Evolutionary conservation across 2,329 filamentous ascomycete species (phyloP).

Genomic region (Aureobasidium sp.): DNA sequence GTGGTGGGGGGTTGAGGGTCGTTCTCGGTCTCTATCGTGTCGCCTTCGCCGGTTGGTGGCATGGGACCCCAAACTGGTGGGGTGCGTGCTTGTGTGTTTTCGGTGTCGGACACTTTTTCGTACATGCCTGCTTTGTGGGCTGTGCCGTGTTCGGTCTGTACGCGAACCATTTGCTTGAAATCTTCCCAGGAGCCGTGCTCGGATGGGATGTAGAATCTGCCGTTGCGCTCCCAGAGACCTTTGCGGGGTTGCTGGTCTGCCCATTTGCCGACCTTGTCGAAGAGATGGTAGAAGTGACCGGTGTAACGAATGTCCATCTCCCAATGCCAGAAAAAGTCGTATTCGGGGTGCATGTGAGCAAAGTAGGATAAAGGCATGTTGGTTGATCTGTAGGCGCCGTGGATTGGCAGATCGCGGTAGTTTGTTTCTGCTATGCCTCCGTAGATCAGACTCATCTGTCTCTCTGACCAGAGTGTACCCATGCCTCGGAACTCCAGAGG

Average conservation of each 20-base stretch:
- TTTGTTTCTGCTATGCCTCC: constrained; percentile 41
- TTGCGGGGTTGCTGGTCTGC: constrained; percentile 58
- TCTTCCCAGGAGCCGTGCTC: constrained; percentile 64
- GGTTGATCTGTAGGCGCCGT: constrained; percentile 62
- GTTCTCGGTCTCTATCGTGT: constrained; percentile 42
- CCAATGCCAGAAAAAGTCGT: constrained; percentile 90
- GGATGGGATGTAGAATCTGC: constrained; percentile 66
- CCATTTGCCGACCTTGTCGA: constrained; percentile 59
- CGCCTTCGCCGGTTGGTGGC: constrained; percentile 31
- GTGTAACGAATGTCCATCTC: constrained; percentile 90
- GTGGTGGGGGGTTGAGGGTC: constrained; percentile 46
- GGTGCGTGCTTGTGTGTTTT: constrained; percentile 29
- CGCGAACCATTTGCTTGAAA: constrained; percentile 56
- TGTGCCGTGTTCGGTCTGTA: constrained; percentile 49
- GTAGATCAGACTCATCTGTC: constrained; percentile 47
- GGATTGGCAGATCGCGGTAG: constrained; percentile 54
- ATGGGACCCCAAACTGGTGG: constrained; percentile 43
- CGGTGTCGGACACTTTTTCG: constrained; percentile 25
- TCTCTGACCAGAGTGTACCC: constrained; percentile 45
- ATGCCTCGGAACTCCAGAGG: constrained; percentile 43
- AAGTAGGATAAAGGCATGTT: constrained; percentile 96
- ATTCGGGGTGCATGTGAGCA: constrained; percentile 77
- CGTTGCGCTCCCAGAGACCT: constrained; percentile 68
- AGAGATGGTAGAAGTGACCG: constrained; percentile 77
- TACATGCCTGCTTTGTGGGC: constrained; percentile 37